Percentiles rank a stretch among this genome's conserved stretches.
These are phyloP conservation scores for Aspergillus sp. DNA, from an alignment of 2,329 filamentous ascomycete species.

Conservation along the genomic window DNA sequence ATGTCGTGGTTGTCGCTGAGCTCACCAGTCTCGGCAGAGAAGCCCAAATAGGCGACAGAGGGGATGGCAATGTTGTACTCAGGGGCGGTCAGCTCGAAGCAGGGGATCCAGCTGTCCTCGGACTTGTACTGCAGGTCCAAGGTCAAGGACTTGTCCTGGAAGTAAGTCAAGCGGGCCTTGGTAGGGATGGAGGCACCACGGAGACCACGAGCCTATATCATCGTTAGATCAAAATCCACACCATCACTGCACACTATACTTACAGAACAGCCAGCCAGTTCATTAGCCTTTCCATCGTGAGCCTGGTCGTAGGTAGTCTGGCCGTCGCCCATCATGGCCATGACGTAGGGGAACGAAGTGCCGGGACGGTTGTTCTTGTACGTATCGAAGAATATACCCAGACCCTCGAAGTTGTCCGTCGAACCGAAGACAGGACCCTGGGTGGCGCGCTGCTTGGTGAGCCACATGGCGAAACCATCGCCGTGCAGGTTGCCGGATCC, in stretches of 20 bases:
- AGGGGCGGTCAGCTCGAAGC: conserved; percentile 71
- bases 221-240: background rate
- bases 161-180: conserved; percentile 88
- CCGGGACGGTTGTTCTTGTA: conserved; percentile 99
- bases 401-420: conserved; percentile 84
- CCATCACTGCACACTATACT: conserved; percentile 24
- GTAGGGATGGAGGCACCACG: conserved; percentile 78
- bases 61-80: conserved; percentile 75
- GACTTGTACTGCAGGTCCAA: conserved; percentile 93
- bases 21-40: conserved; percentile 82
- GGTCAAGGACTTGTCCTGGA: conserved; percentile 89
- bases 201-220: conserved; percentile 71
- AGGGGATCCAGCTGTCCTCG: conserved; percentile 83
- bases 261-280: conserved; percentile 89
- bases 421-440: conserved; percentile 85
- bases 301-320: conserved; percentile 86
- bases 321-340: conserved; percentile 97
- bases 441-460: conserved; percentile 87
- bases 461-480: conserved; percentile 96
- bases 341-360: conserved; percentile 93
- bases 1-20: conserved; percentile 98
- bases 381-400: conserved; percentile 95
- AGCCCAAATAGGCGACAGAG: conserved; percentile 65
- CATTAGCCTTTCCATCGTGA: conserved; percentile 89
- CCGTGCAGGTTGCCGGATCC: conserved; percentile 88